Base-by-base conservation (phyloP, 2,329 filamentous ascomycete species). In the Blumeriella jaapii region DNA sequence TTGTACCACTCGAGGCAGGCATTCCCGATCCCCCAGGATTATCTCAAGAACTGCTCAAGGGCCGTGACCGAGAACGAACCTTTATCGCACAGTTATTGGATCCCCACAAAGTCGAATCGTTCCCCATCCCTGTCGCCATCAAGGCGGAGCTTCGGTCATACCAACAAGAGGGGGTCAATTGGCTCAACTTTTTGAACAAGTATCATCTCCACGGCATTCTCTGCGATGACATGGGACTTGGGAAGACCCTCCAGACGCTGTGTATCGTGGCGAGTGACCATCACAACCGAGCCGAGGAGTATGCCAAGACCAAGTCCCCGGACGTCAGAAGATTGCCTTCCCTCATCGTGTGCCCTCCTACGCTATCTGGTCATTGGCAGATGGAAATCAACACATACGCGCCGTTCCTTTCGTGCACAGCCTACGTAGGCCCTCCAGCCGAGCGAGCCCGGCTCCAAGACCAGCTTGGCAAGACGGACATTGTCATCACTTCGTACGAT, bases 191-290 rank as follows among this genome's bases (percentile, higher is more conserved):
- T 63, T 77, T 98, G 48, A 98, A 98, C 58, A 87, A 87, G 39
- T 98, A 96, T 56, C 89, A 98, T 52, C 74, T 98, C 1, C 93
- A 98, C 51, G 91, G 91, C 31, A 95, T 98, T 59, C 82, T 98
- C 40, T 98, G 91, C 56, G 91, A 98, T 54, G 91, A 98, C 58
- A 98, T 98, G 91, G 91, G 91, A 53, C 80, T 98, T 17, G 91
- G 91, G 31, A 98, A 98, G 64, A 98, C 91, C 1, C 64, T 98
- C 8, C 91, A 98, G 58, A 98, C 93, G 0, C 74, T 98, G 14
- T 98, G 91, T 59, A 98, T 98, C 52, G 87, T 98, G 27, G 89
- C 91, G 7, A 96, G 87, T 60, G 91, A 98, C 56, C 91, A 98
- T 55, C 89, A 98, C 57, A 69, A 93, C 54, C 78, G 91, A 41